A percentile compares a stretch with the other conserved stretches of the same genome.
These are phyloP conservation scores for Turnera subulata DNA, from an alignment of 345 rosid genomes.

Conservation along the genomic window DNA sequence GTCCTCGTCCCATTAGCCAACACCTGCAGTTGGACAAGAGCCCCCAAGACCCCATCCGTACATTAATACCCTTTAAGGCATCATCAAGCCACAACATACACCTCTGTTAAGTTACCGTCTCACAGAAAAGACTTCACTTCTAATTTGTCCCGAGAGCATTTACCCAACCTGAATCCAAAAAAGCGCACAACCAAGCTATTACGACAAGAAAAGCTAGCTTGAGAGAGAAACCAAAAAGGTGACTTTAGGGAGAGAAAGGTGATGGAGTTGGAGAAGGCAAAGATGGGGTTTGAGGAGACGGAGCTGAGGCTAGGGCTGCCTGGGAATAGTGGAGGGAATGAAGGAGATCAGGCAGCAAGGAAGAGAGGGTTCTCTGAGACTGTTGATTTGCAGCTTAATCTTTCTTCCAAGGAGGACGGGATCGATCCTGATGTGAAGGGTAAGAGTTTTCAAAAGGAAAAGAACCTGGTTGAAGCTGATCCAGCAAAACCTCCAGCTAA, in stretches of 20 bases:
- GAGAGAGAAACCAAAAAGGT: not conserved
- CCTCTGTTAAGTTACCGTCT: not conserved
- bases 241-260: constrained; percentile 12
- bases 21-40: constrained; percentile 1
- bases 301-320: constrained; percentile 85
- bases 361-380: constrained; percentile 76
- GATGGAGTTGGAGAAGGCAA: constrained; percentile 30
- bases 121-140: not conserved
- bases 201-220: not conserved
- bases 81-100: too few relatives aligned
- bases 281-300: constrained; percentile 54
- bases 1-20: constrained; percentile 14
- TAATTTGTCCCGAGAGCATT: constrained; percentile 3
- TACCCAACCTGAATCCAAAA: not conserved
- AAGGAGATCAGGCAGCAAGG: constrained; percentile 31
- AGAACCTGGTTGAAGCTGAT: constrained; percentile 37
- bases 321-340: constrained; percentile 32
- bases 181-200: not conserved
- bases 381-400: constrained; percentile 73
- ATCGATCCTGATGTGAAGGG: constrained; percentile 14
- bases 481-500: constrained; percentile 77
- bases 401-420: constrained; percentile 32
- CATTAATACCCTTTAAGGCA: constrained; percentile 21
- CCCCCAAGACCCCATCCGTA: constrained; percentile 13
- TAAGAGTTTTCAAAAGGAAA: constrained; percentile 19